Evolutionary conservation across 768 basidiomycete species (phyloP).

Genomic region (Cystobasidium ongulense): DNA sequence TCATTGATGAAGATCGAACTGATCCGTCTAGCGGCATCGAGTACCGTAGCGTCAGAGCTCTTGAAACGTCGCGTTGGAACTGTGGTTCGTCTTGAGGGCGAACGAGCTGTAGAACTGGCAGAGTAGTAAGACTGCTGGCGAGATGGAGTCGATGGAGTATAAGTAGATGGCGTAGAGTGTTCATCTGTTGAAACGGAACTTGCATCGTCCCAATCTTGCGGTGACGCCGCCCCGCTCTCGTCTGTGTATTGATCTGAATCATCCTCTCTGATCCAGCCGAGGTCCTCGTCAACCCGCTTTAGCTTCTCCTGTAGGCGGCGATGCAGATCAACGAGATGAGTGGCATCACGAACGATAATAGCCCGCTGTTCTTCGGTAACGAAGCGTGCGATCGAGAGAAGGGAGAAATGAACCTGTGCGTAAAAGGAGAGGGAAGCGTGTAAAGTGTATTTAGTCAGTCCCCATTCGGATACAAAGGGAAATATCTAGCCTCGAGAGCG

Average conservation of each 20-base stretch:
- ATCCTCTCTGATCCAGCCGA: conserved; percentile 29
- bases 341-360: conserved; percentile 36
- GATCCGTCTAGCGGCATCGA: neutral
- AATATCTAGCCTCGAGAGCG: no score
- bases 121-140: neutral
- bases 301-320: conserved; percentile 34
- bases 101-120: neutral
- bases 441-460: neutral
- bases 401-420: conserved; percentile 41
- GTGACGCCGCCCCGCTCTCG: neutral
- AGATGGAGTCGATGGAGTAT: neutral
- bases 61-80: neutral
- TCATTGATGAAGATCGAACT: conserved; percentile 1
- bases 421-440: neutral
- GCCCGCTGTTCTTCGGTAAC: conserved; percentile 34
- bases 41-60: conserved; percentile 11
- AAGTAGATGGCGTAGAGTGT: neutral
- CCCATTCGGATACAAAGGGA: no score
- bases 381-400: conserved; percentile 37
- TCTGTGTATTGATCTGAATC: neutral
- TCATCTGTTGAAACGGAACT: neutral
- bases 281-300: conserved; percentile 32
- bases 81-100: neutral
- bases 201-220: neutral
- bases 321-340: conserved; percentile 36